phyloP scores from a whole-genome alignment of 805 yeast genomes.

The Candida sithepensis region DNA sequence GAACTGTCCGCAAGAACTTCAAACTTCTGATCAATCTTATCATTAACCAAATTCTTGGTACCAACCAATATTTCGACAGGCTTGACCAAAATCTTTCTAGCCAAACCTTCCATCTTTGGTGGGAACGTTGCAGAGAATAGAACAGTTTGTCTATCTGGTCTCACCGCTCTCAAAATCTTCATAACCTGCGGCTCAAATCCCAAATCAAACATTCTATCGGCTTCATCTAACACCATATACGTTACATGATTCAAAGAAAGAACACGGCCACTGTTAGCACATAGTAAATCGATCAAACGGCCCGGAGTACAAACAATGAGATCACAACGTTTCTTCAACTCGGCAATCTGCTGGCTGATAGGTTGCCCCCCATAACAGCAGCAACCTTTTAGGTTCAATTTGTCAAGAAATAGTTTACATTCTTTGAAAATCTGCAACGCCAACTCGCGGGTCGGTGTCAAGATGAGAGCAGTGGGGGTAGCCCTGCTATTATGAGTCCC shows the following conservation, averaged over 20 bases:
- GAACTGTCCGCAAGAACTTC: constrained; percentile 52
- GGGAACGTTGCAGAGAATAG: constrained; percentile 95
- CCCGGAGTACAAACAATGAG: constrained; percentile 95
- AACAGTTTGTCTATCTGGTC: constrained; percentile 88
- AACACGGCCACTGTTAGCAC: constrained; percentile 78
- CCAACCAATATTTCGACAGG: constrained; percentile 83
- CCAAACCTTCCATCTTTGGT: constrained; percentile 68
- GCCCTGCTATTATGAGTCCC: constrained; percentile 47
- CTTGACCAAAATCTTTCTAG: constrained; percentile 54
- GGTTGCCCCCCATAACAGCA: constrained; percentile 93
- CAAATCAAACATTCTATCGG: constrained; percentile 94
- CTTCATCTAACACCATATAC: constrained; percentile 89
- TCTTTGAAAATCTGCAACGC: constrained; percentile 81
- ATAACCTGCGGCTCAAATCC: constrained; percentile 96
- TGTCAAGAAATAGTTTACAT: constrained; percentile 52
- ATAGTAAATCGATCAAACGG: constrained; percentile 79
- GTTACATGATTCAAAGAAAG: constrained; percentile 66
- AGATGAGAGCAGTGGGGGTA: constrained; percentile 75
- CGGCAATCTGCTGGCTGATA: constrained; percentile 76
- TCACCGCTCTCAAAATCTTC: constrained; percentile 67
- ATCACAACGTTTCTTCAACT: constrained; percentile 71
- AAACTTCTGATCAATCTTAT: constrained; percentile 71
- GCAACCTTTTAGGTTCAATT: constrained; percentile 48
- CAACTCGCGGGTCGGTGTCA: constrained; percentile 91
- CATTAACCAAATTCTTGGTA: constrained; percentile 73